phyloP scores from a whole-genome alignment of 176 grass and related monocot genomes.

The Lolium perenne region DNA sequence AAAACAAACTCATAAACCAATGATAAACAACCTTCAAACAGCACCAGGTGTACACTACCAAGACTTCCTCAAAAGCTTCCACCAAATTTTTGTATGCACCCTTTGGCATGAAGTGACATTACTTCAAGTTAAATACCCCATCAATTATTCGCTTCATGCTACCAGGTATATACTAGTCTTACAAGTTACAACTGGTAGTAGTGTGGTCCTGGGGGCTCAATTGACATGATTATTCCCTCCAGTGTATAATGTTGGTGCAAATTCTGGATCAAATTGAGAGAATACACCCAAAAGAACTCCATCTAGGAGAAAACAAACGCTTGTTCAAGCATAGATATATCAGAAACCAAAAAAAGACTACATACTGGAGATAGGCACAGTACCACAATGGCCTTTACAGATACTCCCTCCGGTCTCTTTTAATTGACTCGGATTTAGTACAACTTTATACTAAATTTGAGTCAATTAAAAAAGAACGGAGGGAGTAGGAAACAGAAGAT shows the following conservation, averaged over 20 bases:
- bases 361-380: not conserved
- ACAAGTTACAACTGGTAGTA: not conserved
- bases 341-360: slow-evolving; percentile 7
- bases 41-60: not conserved
- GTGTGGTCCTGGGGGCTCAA: slow-evolving; percentile 4
- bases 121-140: not conserved
- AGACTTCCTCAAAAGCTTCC: slow-evolving; percentile 15
- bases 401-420: no score
- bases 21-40: slow-evolving; percentile 15
- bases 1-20: not conserved
- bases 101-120: not conserved
- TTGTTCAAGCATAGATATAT: not conserved
- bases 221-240: slow-evolving; percentile 1
- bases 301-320: not conserved
- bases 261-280: not conserved
- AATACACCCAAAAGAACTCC: not conserved
- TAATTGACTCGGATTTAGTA: no score
- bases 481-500: not conserved
- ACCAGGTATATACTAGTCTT: not conserved
- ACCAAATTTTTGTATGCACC: not conserved
- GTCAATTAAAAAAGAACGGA: no score
- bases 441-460: no score
- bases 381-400: not conserved
- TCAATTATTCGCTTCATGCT: slow-evolving; percentile 18
- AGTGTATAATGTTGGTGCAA: not conserved